Conservation (phyloP, 2,329 filamentous ascomycete species). For the Coniochaeta hoffmannii region DNA sequence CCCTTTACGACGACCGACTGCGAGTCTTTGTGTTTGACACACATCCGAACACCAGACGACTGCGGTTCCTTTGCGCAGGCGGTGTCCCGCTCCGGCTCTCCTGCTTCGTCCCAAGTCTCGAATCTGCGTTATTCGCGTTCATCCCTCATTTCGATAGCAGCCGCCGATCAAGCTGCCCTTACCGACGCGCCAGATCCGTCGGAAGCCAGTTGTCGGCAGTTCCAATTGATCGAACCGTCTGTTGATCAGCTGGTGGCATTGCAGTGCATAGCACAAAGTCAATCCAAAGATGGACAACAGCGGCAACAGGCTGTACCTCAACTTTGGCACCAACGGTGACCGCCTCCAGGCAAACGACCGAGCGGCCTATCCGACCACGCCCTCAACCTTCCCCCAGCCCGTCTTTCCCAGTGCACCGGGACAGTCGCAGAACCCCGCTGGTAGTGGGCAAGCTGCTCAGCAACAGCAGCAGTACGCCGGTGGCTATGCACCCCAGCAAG, state of each 20-base stretch:
- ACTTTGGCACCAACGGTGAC: constrained; percentile 60
- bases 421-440: constrained; percentile 31
- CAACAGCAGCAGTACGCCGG: constrained; percentile 38
- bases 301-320: constrained; percentile 59
- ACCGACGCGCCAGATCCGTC: neutral
- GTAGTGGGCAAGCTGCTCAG: constrained; percentile 35
- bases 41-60: neutral
- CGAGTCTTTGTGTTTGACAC: neutral
- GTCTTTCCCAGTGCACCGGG: constrained; percentile 45
- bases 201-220: neutral
- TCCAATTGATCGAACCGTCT: neutral
- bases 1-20: neutral
- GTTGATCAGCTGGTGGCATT: neutral
- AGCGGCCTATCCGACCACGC: constrained; percentile 71
- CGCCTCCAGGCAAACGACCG: constrained; percentile 57
- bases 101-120: neutral
- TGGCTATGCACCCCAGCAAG: constrained; percentile 34
- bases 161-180: neutral
- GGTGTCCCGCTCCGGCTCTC: neutral
- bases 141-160: neutral
- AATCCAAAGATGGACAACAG: constrained; percentile 40
- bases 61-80: neutral
- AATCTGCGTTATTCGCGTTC: neutral
- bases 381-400: constrained; percentile 92
- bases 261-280: neutral